Conservation (phyloP, 176 grass and related monocot species). For the Poa annua region DNA sequence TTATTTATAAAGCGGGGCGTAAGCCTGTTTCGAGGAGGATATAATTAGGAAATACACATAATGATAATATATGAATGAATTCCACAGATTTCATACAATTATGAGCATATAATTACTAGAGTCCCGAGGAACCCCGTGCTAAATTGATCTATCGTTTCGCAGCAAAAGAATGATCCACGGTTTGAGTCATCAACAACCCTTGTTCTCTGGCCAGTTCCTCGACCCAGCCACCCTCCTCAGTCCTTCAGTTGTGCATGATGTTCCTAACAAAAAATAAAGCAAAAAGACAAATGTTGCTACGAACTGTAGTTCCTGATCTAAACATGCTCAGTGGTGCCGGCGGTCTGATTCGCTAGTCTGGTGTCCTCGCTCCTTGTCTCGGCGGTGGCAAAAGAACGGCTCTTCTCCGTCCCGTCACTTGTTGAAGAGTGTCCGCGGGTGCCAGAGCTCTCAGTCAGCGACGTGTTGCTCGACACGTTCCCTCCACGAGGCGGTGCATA, state of each 20-base stretch:
- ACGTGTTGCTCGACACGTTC: background rate
- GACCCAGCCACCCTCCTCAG: background rate
- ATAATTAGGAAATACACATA: too few relatives aligned
- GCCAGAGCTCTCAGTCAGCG: background rate
- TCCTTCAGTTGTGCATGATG: background rate
- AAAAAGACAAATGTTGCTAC: background rate
- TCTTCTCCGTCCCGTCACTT: background rate
- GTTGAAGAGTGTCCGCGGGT: background rate
- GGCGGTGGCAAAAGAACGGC: background rate
- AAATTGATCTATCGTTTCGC: too few relatives aligned
- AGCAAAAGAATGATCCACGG: too few relatives aligned
- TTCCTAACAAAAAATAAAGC: background rate
- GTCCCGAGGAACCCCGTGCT: too few relatives aligned
- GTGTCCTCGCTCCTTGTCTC: background rate
- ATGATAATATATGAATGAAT: too few relatives aligned
- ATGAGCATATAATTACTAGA: too few relatives aligned
- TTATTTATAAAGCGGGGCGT: too few relatives aligned
- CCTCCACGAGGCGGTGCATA: background rate
- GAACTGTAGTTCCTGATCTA: background rate
- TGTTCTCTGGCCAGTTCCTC: too few relatives aligned
- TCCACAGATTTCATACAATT: too few relatives aligned
- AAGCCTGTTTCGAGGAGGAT: too few relatives aligned
- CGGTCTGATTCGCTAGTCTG: background rate
- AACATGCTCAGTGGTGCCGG: background rate
- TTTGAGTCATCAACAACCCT: too few relatives aligned